Evolutionary conservation across 306 rosid genomes (phyloP).

Genomic region (Prunus campanulata): DNA sequence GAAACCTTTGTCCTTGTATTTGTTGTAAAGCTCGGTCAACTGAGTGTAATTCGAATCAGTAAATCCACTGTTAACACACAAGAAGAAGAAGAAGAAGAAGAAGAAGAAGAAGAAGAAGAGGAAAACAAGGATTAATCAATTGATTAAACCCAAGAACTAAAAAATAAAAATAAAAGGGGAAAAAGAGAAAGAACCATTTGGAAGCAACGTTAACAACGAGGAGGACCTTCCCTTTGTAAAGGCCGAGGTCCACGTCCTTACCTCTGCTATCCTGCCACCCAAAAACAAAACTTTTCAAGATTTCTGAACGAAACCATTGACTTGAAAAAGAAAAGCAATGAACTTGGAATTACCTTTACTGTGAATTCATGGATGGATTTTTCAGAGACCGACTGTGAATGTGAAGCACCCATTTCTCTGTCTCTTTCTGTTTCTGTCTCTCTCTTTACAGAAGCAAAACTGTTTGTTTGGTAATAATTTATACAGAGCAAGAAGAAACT

Average conservation of each 20-base stretch:
- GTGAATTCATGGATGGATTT: conserved; percentile 77
- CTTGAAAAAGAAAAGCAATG: background rate
- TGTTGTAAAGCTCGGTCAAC: conserved; percentile 66
- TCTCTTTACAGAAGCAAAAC: background rate
- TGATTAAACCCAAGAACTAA: background rate
- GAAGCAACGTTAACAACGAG: conserved; percentile 93
- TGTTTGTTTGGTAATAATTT: background rate
- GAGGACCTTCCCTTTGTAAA: conserved; percentile 75
- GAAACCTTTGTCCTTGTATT: conserved; percentile 65
- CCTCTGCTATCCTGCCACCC: conserved; percentile 65
- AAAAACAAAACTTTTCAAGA: background rate
- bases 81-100: background rate
- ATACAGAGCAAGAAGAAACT: background rate
- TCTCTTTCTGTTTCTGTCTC: background rate
- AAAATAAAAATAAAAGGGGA: background rate
- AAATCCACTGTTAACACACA: conserved; percentile 50
- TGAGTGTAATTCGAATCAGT: conserved; percentile 80
- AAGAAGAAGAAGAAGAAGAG: background rate
- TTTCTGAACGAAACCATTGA: background rate
- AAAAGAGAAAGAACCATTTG: conserved; percentile 58
- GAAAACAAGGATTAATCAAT: background rate
- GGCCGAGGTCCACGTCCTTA: conserved; percentile 63
- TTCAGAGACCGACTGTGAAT: conserved; percentile 54
- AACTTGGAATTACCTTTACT: conserved; percentile 51
- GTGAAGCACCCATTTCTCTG: conserved; percentile 70